Base-by-base conservation (phyloP, 495 filamentous ascomycete species). In the Penicillium argentinense region DNA sequence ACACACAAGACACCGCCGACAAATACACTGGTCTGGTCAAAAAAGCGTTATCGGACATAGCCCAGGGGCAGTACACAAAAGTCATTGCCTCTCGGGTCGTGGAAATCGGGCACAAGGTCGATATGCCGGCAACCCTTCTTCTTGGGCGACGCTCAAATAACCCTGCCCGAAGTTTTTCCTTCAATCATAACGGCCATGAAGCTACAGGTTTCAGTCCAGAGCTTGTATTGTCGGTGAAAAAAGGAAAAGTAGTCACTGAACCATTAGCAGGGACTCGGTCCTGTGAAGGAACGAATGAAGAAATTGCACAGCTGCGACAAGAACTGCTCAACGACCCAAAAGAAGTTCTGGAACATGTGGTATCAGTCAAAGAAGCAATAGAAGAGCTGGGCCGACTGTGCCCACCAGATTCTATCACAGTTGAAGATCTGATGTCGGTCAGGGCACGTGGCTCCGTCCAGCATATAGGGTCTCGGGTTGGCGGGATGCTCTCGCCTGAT, bases 171-270 rank as follows among this genome's bases (percentile, higher is more conserved):
- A 49, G 6, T 12, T 57, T 57, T 19, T 57, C 34, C 3, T 11
- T 57, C 1, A 45, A 34, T 26, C 54, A 57, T 14, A 29, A 16
- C 1, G 54, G 49, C 5, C 47, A 30, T 18, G 36, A 46, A 21
- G 54, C 49, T 5, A 57, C 49, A 3, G 49, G 54, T 1, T 57
- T 57, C 22, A 57, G 54, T 16, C 54, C 54, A 8, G 54, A 57
- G 38, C 45, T 57, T 4, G 54, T 57, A 6, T 46, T 53, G 49
- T 57, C 54, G 9, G 28, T 47, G 1, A 6, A 47, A 4, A 11
- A 49, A 2, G 45, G 54, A 13, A 49, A 30, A 17, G 40, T 57
- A 21, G 36, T 29, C 14, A 57, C 54, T 16, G 54, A 57, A 29
- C 54, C 49, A 1, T 37, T 57, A 9, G 54, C 49, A 18, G 54